Conservation (phyloP, 179 eudicot genomes). For the Gypsophila paniculata region DNA sequence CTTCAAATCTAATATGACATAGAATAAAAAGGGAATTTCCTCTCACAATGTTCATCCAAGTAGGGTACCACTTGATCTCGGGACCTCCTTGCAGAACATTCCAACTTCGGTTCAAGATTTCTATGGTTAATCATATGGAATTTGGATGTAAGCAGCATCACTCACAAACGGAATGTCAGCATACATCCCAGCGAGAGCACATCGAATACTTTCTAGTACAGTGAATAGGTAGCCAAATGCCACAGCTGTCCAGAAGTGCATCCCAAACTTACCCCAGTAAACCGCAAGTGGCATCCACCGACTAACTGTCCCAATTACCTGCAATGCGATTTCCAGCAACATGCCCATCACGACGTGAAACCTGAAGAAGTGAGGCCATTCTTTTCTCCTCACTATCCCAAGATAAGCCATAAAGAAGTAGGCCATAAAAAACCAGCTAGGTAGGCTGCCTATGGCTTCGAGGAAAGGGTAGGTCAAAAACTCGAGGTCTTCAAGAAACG, state of each 20-base stretch:
- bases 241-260: conserved; percentile 71
- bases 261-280: conserved; percentile 84
- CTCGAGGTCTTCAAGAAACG: conserved; percentile 68
- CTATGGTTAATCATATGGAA: conserved; percentile 54
- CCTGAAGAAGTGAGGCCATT: conserved; percentile 90
- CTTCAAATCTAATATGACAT: neutral
- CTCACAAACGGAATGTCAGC: conserved; percentile 76
- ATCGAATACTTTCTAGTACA: conserved; percentile 62
- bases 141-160: conserved; percentile 79
- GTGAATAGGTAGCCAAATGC: conserved; percentile 63
- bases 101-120: neutral
- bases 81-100: neutral
- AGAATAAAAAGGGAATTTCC: neutral
- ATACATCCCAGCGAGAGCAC: conserved; percentile 73
- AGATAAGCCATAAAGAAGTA: conserved; percentile 65
- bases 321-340: conserved; percentile 68
- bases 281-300: conserved; percentile 65
- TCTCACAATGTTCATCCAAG: neutral
- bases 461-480: conserved; percentile 61
- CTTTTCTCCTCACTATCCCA: conserved; percentile 68
- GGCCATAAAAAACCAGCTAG: conserved; percentile 67
- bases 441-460: conserved; percentile 47
- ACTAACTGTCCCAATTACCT: conserved; percentile 55
- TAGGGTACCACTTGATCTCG: neutral
- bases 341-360: conserved; percentile 82